These are phyloP conservation scores for Epichloe baconii DNA, from an alignment of 2,329 filamentous ascomycete species.

Conservation along the genomic window DNA sequence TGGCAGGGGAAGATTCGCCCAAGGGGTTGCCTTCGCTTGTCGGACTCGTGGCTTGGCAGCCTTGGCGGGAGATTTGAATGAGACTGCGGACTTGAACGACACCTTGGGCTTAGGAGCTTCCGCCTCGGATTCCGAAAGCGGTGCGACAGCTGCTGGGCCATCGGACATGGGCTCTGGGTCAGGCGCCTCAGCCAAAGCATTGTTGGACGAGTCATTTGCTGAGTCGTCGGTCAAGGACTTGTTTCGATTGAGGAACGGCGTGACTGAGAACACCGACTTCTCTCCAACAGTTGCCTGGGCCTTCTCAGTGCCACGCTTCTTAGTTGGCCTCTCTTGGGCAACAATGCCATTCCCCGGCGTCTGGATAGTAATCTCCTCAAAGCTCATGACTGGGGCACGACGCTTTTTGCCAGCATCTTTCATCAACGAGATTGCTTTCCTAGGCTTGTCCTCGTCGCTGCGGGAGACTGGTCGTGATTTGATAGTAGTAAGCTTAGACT, in stretches of 20 bases:
- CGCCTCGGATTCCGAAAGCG: conserved; percentile 14
- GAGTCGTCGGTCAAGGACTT: conserved; percentile 36
- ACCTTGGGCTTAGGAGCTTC: conserved; percentile 7
- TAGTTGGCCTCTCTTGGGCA: conserved; percentile 30
- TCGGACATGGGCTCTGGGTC: conserved; percentile 19
- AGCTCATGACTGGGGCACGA: conserved; percentile 29
- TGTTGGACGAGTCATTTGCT: conserved; percentile 13
- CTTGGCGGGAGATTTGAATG: conserved; percentile 4
- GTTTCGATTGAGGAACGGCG: conserved; percentile 76
- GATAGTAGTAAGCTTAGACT: conserved; percentile 1
- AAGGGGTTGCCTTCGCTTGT: conserved; percentile 32
- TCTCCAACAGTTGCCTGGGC: conserved; percentile 46
- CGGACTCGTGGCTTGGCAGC: conserved; percentile 29
- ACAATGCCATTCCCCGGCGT: conserved; percentile 32
- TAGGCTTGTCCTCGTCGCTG: conserved; percentile 9
- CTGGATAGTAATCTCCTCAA: conserved; percentile 33
- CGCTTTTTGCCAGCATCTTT: conserved; percentile 31
- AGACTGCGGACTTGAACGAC: conserved; percentile 5
- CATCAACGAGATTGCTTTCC: conserved; percentile 11
- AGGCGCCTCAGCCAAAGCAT: conserved; percentile 7
- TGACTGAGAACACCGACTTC: conserved; percentile 88
- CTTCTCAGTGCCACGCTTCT: conserved; percentile 41
- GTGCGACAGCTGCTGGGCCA: not conserved
- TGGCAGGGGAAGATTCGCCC: conserved; percentile 30
- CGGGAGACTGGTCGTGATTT: conserved; percentile 8